Percentiles rank a stretch among this genome's conserved stretches.
Conservation (phyloP, 1,284 basidiomycete species). For the Schizophyllum amplum region DNA sequence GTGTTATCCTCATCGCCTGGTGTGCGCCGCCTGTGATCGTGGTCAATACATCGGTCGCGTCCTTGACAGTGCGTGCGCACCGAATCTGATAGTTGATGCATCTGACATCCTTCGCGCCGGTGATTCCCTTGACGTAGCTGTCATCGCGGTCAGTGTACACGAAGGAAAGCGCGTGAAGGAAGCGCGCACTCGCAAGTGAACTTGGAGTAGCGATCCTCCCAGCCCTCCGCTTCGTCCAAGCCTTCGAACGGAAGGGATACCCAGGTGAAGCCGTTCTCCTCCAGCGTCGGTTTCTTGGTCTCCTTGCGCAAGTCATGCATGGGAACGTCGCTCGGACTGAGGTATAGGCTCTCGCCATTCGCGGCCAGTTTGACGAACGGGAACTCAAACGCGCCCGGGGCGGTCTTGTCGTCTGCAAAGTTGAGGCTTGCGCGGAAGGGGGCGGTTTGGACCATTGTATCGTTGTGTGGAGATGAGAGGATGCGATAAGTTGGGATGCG, state of each 20-base stretch:
- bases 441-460: background rate
- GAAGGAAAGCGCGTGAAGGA: background rate
- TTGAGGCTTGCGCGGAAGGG: background rate
- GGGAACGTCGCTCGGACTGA: constrained; percentile 4
- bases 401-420: constrained; percentile 2
- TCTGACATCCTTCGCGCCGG: constrained; percentile 6
- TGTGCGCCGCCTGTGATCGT: background rate
- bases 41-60: background rate
- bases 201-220: constrained; percentile 7
- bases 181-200: constrained; percentile 6
- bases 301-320: constrained; percentile 6
- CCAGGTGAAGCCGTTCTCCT: constrained; percentile 8
- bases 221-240: constrained; percentile 7
- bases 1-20: background rate
- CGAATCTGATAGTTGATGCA: constrained; percentile 7
- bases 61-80: background rate
- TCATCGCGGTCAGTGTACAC: background rate
- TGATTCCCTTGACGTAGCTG: constrained; percentile 6
- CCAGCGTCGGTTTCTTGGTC: constrained; percentile 1
- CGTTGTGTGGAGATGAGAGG: background rate
- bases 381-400: constrained; percentile 8
- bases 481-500: too few species aligned
- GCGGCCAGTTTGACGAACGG: constrained; percentile 6
- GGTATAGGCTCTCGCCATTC: constrained; percentile 6
- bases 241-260: constrained; percentile 3